A percentile compares a stretch with the other conserved stretches of the same genome.
Evolutionary conservation across 2,329 filamentous ascomycete species (phyloP).

Genomic region (Paraphoma sp.): DNA sequence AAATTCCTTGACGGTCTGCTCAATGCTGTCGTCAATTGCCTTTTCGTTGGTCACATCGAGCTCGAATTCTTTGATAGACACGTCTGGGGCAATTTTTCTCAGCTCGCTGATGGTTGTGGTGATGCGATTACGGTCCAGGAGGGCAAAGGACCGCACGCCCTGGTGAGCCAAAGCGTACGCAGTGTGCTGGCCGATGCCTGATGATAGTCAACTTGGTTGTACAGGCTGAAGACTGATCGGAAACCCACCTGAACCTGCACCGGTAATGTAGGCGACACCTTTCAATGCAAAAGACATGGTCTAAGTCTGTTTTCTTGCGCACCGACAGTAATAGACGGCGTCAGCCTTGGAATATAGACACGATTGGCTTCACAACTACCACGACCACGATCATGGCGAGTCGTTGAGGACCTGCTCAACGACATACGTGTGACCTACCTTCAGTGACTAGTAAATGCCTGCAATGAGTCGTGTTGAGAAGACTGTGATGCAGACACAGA

Average conservation of each 20-base stretch:
- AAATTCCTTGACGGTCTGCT: slow-evolving; percentile 53
- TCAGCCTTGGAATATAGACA: background rate
- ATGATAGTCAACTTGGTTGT: slow-evolving; percentile 4
- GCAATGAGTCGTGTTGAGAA: background rate
- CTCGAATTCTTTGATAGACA: slow-evolving; percentile 51
- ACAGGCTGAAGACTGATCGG: background rate
- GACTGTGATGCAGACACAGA: background rate
- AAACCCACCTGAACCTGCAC: slow-evolving; percentile 54
- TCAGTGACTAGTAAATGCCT: too few relatives aligned
- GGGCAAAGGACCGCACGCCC: slow-evolving; percentile 56
- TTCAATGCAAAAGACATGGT: slow-evolving; percentile 51
- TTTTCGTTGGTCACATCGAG: slow-evolving; percentile 56
- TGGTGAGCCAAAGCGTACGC: slow-evolving; percentile 57
- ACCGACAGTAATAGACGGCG: background rate
- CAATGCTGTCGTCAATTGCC: slow-evolving; percentile 54
- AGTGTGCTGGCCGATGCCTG: slow-evolving; percentile 59
- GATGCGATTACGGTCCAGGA: slow-evolving; percentile 55
- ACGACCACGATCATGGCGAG: too few relatives aligned
- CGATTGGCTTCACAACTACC: too few relatives aligned
- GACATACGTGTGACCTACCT: too few relatives aligned
- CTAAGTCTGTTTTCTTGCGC: too few relatives aligned
- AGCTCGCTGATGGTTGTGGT: slow-evolving; percentile 44
- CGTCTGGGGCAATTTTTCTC: slow-evolving; percentile 44
- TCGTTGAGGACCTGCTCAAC: too few relatives aligned
- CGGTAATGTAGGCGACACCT: slow-evolving; percentile 58